Base-by-base conservation (phyloP, 768 basidiomycete species). In the Boletus insuetus region DNA sequence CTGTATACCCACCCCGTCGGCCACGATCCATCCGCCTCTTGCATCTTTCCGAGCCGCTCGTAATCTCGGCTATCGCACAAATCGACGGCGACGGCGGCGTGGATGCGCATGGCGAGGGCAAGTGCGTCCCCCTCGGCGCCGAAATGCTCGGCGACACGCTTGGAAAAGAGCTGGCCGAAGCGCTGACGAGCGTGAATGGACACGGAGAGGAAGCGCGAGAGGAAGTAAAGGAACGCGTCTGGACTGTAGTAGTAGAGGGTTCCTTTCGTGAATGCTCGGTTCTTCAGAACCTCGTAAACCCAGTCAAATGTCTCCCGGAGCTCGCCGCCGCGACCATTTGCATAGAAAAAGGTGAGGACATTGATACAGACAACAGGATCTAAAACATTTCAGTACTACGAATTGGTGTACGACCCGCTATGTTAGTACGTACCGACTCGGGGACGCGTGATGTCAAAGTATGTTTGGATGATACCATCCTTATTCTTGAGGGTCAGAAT, bases 291-390 rank as follows among this genome's bases (percentile, higher is more conserved):
- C 6, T 51, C 35, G 22, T 56, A 52, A 0, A 64, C 47, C 63
- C 63, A 64, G 34, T 64, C 31, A 17, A 66, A 66, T 1, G 64
- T 63, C 49, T 66, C 61, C 29, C 24, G 39, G 5, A 66, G 49
- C 37, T 66, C 58, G 14, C 32, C 7, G 0, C 64, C 64, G 0
- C 58, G 64, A 22, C 51, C 64, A 4, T 66, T 63, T 38, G 51
- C 44, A 32, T 66, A 47, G 42, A 65, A 66, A 47, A 66, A 45
- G 1, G 58, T 52, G 61, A 66, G 64, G 0, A 54, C 55, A 8
- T 66, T 64, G 35, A 51, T 49, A 0, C 58, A 65, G n/a, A 66
- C 61, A 4, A 56, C 46, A 6, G 61, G 64, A 31, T 66, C 64
- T 65, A 16, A 20, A 34, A 7, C 10, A 13, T 34, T 34, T 2